Base-by-base conservation (phyloP, 306 rosid genomes). In the Vigna radiata region DNA sequence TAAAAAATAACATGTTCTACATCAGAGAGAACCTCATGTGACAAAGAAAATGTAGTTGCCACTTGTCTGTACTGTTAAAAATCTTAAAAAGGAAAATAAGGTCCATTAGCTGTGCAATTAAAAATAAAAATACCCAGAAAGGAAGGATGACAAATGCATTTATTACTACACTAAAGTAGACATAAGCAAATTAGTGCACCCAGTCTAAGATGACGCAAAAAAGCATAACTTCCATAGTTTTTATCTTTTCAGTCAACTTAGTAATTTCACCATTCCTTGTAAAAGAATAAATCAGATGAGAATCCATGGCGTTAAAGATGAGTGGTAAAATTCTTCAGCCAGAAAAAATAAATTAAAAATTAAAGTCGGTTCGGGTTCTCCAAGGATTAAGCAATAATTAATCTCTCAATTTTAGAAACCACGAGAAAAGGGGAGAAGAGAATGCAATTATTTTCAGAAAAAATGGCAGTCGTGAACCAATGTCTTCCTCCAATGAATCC, bases 221-320 rank as follows among this genome's bases (percentile, higher is more conserved):
- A 29, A 64, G 8, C 48, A 53, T 39, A 50, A 46, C 17, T 70
- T 39, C 61, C 16, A 37, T 33, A 52, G 25, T 46, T 33, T 23
- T 47, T 53, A 31, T 18, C 43, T 79, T 36, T 16, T 13, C 46
- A 8, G 72, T 53, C 14, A 73, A 81, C 55, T 36, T 59, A 77
- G 25, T 27, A 72, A 66, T 25, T 70, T 46, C 74, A 63, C 7
- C 31, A 61, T 68, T 73, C 14, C 21, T 59, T 63, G 50, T 15
- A 73, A 63, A 59, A 66, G 46, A 78, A 61, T 58, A 83, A 53
- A 73, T 75, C 37, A 56, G 39, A 74, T 68, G 67, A 46, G 59
- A 49, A 54, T 25, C 58, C 77, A 39, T 2, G 39, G 18, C 44
- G 54, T 33, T 52, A 37, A 64, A 70, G 48, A 76, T 67, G 75